phyloP scores from a whole-genome alignment of 805 yeast genomes.

The Schizosaccharomyces octosporus region DNA sequence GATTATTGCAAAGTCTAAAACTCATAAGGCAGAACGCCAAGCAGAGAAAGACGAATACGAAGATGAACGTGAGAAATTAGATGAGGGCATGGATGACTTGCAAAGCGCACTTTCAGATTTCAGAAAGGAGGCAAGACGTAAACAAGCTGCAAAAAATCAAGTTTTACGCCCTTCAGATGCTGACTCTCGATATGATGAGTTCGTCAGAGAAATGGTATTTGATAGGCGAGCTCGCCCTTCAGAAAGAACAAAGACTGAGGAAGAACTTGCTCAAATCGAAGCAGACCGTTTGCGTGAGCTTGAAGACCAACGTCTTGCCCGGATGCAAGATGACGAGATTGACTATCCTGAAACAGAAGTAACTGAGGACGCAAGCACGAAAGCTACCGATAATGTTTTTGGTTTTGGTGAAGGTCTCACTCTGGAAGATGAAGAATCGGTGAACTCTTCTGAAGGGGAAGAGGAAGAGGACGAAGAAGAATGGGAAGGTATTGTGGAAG shows the following conservation, averaged over 20 bases:
- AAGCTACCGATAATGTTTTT: conserved; percentile 18
- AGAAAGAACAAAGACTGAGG: conserved; percentile 20
- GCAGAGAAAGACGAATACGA: conserved; percentile 16
- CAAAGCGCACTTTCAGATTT: conserved; percentile 5
- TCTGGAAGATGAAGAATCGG: conserved; percentile 21
- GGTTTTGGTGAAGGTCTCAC: conserved; percentile 10
- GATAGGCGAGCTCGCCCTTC: conserved; percentile 20
- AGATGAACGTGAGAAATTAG: conserved; percentile 15
- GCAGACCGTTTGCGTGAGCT: conserved; percentile 13
- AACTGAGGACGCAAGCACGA: conserved; percentile 10
- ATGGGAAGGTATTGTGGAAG: conserved; percentile 24
- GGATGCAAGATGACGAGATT: conserved; percentile 25
- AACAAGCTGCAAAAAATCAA: neutral
- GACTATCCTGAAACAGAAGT: conserved; percentile 17
- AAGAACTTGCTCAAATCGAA: conserved; percentile 17
- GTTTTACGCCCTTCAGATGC: conserved; percentile 4
- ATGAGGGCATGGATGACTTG: conserved; percentile 14
- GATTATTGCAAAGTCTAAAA: conserved; percentile 19
- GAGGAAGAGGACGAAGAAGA: conserved; percentile 12
- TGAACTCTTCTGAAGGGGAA: conserved; percentile 16
- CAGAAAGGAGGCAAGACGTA: neutral
- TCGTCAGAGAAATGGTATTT: conserved; percentile 17
- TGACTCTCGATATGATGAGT: conserved; percentile 15
- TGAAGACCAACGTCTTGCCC: conserved; percentile 14
- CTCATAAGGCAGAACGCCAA: conserved; percentile 19